Base-by-base conservation (phyloP, 2,329 filamentous ascomycete genomes). In the Trichoderma oligosporum region DNA sequence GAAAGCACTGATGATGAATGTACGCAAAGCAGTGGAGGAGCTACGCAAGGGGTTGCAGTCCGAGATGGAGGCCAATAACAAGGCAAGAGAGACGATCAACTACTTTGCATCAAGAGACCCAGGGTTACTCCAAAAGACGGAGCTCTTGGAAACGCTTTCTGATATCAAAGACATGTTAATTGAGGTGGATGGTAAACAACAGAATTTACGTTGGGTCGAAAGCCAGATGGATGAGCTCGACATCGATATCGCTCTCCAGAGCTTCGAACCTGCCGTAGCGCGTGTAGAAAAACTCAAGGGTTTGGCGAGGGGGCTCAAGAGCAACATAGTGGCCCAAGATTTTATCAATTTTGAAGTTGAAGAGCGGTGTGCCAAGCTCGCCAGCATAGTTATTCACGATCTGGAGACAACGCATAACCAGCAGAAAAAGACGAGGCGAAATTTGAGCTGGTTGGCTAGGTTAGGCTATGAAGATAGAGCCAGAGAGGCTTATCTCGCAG, bases 131-230 rank as follows among this genome's bases (percentile, higher is more conserved):
- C 87, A 90, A 67, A 91, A 92, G 71, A 85, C 88, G 0, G 89
- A 93, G 58, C 76, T 94, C 2, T 80, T 96, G 12, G 90, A 94
- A 67, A 87, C 84, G 7, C 74, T 91, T 8, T 91, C 90, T 1
- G 84, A 86, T 61, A 85, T 88, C 65, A 91, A 91, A 68, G 89
- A 95, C 70, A 88, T 96, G 75, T 82, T 96, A 56, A 92, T 99
- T 63, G 94, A 99, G 66, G 90, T 96, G 12, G 94, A 97, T 66
- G 94, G 94, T 47, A 96, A 96, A 67, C 92, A 97, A 71, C 91
- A 97, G 69, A 97, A 94, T 69, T 81, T 99, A 45, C 88, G 93
- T 53, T 97, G 91, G 91, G 91, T 99, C 0, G 94, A 99, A 70
- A 85, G 86, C 52, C 91, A 97, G 73, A 89, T 99, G 71, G 94